These are phyloP conservation scores for Tritrichomonas musculus DNA, from an alignment of 208 protist genomes.

Conservation along the genomic window DNA sequence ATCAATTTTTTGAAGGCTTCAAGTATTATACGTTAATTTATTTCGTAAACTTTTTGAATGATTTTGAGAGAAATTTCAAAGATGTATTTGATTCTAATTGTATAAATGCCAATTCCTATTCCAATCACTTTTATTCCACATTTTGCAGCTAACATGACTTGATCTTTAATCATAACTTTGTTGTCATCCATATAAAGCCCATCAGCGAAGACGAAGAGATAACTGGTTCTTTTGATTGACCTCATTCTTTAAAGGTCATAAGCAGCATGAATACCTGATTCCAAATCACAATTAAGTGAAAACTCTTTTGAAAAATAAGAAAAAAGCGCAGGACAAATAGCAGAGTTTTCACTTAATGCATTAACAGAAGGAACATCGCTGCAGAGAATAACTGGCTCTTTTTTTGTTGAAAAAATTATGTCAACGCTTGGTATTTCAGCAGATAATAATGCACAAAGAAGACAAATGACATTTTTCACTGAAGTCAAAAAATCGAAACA, in stretches of 20 bases:
- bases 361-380: neutral
- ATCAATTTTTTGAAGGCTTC: no score
- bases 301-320: neutral
- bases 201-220: neutral
- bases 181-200: neutral
- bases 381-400: neutral
- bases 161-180: neutral
- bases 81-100: neutral
- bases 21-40: no score
- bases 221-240: neutral
- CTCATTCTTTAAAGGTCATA: neutral
- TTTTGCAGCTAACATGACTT: neutral
- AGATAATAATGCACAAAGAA: neutral
- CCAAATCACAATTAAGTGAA: neutral
- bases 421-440: neutral
- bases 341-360: neutral
- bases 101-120: neutral
- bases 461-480: neutral
- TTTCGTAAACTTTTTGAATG: no score
- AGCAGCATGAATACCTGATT: neutral
- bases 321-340: neutral
- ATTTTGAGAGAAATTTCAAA: no score
- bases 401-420: neutral
- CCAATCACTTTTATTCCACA: neutral
- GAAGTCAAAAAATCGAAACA: neutral